These are phyloP conservation scores for Porcisia deanei DNA, from an alignment of 208 protist genomes.

Conservation along the genomic window DNA sequence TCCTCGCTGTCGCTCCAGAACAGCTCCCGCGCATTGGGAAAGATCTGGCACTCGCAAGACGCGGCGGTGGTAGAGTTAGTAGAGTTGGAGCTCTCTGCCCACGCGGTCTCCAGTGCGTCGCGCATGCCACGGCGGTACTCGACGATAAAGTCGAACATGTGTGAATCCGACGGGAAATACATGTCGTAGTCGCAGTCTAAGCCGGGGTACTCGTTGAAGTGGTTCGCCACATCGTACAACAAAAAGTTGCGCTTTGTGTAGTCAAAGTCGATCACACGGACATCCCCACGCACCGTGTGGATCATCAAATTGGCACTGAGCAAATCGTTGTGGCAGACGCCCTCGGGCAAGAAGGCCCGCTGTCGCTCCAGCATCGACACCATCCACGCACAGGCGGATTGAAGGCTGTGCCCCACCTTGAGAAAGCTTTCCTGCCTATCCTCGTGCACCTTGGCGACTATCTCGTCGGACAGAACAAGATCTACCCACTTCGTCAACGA, in stretches of 20 bases:
- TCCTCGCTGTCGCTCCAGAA: conserved; percentile 46
- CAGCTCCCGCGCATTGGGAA: conserved; percentile 43
- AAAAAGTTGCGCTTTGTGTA: conserved; percentile 89
- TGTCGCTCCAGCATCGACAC: conserved; percentile 36
- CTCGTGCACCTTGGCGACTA: conserved; percentile 51
- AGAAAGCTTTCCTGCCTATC: conserved; percentile 57
- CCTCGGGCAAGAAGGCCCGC: conserved; percentile 46
- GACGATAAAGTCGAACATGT: conserved; percentile 71
- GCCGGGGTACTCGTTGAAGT: conserved; percentile 93
- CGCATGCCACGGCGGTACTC: conserved; percentile 79
- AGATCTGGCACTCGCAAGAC: conserved; percentile 34
- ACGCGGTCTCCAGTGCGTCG: conserved; percentile 34
- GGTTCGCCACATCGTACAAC: conserved; percentile 91
- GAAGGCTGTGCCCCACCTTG: conserved; percentile 35
- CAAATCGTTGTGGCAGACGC: conserved; percentile 92
- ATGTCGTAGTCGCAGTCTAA: conserved; percentile 86
- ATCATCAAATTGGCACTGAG: conserved; percentile 92
- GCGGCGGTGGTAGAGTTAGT: not conserved
- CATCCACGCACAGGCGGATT: conserved; percentile 51
- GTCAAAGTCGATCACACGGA: conserved; percentile 95
- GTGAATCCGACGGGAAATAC: conserved; percentile 79
- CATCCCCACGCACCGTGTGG: conserved; percentile 36
- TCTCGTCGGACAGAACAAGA: conserved; percentile 50
- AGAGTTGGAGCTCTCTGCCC: conserved; percentile 2
- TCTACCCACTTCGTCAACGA: conserved; percentile 75